Evolutionary conservation across 2,329 filamentous ascomycete species (phyloP).

Genomic region (Fusarium phyllophilum): DNA sequence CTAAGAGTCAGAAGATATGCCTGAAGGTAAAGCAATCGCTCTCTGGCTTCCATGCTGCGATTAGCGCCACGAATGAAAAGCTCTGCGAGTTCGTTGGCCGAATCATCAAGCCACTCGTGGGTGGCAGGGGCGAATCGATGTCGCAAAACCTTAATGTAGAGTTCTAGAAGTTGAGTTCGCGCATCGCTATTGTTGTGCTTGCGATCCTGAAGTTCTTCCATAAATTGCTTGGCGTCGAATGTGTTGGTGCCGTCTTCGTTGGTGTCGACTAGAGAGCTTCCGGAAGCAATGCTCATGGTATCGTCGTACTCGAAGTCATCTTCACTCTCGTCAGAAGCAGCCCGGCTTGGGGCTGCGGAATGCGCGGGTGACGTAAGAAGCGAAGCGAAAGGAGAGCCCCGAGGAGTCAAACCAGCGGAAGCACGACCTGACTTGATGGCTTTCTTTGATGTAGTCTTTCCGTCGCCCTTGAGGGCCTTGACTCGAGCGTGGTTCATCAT

Average conservation of each 20-base stretch:
- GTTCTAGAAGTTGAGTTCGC: constrained; percentile 62
- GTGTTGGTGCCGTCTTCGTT: constrained; percentile 74
- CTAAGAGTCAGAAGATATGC: constrained; percentile 77
- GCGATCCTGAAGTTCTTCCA: constrained; percentile 76
- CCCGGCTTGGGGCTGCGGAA: constrained; percentile 70
- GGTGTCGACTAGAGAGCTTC: constrained; percentile 57
- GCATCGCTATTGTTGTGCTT: constrained; percentile 81
- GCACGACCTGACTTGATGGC: constrained; percentile 67
- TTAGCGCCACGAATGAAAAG: constrained; percentile 78
- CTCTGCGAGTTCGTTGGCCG: constrained; percentile 65
- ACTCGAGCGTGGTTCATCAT: constrained; percentile 72
- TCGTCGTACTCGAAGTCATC: constrained; percentile 61
- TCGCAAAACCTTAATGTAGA: constrained; percentile 64
- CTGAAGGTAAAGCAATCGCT: constrained; percentile 76
- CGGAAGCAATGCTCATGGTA: constrained; percentile 55
- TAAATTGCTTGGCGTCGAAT: constrained; percentile 70
- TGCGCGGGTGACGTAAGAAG: constrained; percentile 65
- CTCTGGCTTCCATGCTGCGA: constrained; percentile 72
- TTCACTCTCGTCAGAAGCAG: constrained; percentile 69
- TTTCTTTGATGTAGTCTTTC: constrained; percentile 78
- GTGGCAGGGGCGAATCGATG: constrained; percentile 47
- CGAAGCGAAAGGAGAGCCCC: constrained; percentile 68
- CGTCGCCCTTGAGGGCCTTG: constrained; percentile 74
- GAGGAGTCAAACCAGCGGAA: constrained; percentile 67
- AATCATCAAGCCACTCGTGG: constrained; percentile 64